phyloP scores from a whole-genome alignment of 2,329 filamentous ascomycete genomes.

The Cytospora chrysosperma region DNA sequence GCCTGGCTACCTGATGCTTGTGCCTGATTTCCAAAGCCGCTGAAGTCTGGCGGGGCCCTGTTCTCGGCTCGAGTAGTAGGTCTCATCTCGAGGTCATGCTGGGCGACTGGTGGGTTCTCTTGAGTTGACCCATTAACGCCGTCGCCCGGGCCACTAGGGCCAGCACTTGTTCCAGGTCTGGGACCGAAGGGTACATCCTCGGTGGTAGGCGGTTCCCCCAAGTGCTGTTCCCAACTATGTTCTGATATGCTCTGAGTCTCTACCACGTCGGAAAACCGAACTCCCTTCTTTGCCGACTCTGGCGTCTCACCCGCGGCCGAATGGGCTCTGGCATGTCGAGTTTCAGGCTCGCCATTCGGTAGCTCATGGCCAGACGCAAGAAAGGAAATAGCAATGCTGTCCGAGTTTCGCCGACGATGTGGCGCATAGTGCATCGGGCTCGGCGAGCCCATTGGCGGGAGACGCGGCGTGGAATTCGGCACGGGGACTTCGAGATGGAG shows the following conservation, averaged over 20 bases:
- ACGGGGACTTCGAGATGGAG: conserved; percentile 4
- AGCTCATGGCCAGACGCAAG: conserved; percentile 1
- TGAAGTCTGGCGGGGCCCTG: conserved; percentile 20
- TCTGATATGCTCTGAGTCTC: conserved; percentile 24
- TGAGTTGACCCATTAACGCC: conserved; percentile 9
- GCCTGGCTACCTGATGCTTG: neutral
- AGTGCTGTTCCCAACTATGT: conserved; percentile 16
- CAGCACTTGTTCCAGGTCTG: neutral
- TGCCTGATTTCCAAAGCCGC: conserved; percentile 8
- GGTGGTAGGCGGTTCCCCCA: conserved; percentile 8
- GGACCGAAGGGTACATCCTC: conserved; percentile 15
- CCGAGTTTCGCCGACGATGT: conserved; percentile 29
- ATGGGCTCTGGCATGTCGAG: conserved; percentile 13
- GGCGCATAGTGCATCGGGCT: conserved; percentile 23
- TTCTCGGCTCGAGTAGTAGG: conserved; percentile 22
- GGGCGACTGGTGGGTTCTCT: neutral
- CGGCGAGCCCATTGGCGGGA: conserved; percentile 19
- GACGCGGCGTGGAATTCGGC: conserved; percentile 6
- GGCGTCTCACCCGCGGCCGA: conserved; percentile 9
- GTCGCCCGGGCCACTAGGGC: neutral
- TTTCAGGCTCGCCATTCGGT: conserved; percentile 5
- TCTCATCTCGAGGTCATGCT: conserved; percentile 6
- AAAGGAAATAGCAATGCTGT: conserved; percentile 25
- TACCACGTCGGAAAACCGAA: conserved; percentile 22
- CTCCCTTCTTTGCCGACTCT: conserved; percentile 18